Base-by-base conservation (phyloP, 2,329 filamentous ascomycete species). In the Alternaria postmessia region DNA sequence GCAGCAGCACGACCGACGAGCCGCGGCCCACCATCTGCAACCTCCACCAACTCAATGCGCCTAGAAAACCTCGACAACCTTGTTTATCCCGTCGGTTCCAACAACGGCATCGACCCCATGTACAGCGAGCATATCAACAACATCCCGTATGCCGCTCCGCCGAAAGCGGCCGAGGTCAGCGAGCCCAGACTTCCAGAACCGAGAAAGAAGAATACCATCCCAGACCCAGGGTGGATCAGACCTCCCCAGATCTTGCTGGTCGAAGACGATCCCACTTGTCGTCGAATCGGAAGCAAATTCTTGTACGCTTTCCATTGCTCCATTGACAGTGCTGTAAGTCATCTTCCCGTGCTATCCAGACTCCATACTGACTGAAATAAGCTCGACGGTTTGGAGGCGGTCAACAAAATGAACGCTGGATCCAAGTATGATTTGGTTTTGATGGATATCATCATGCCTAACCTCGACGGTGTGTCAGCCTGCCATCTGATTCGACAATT, bases 111-210 rank as follows among this genome's bases (percentile, higher is more conserved):
- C 67, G 94, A 97, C 74, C 94, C 94, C 1, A 95, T 96, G 85
- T 94, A 94, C 75, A 91, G 92, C 69, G 94, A 97, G 70, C 93
- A 97, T 74, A 93, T 97, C 74, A 89, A 94, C 81, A 97, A 96
- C 75, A 96, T 97, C 57, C 93, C 94, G 0, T 98, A 97, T 75
- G 85, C 90, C 8, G 83, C 92, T 79, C 92, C 87, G 16, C 84
- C 91, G 3, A 92, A 91, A 67, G 83, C 85, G 6, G 70, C 82
- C 16, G 86, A 88, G 51, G 67, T 81, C 14, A 67, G 79, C 47
- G 83, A 86, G 61, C 65, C 82, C 61, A 78, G 81, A 54, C 77
- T 81, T 22, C 81, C 80, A 43, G 86, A 87, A 47, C 80, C 80
- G 39, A 82, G 86, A 32, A 90, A 89, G 77, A 89, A 88, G 79